A percentile compares a stretch with the other conserved stretches of the same genome.
Conservation (phyloP, 2,329 filamentous ascomycete genomes). For the Neonectria punicea region DNA sequence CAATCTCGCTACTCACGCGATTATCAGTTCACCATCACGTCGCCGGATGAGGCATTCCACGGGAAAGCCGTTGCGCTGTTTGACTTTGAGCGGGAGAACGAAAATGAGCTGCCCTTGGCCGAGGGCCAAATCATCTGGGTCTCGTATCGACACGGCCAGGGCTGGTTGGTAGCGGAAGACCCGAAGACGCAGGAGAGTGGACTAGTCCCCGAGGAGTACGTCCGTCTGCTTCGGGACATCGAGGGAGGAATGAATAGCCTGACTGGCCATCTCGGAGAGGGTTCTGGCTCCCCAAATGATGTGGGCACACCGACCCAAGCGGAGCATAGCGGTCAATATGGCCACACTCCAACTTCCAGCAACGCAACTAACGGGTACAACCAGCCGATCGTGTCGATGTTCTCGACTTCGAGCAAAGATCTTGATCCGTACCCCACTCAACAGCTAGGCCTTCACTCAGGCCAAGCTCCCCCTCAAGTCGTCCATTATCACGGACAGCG, state of each 20-base stretch:
- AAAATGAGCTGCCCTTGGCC: constrained; percentile 91
- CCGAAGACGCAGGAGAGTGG: constrained; percentile 94
- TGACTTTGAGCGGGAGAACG: constrained; percentile 94
- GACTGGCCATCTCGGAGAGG: constrained; percentile 68
- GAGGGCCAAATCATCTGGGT: constrained; percentile 98
- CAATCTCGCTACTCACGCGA: constrained; percentile 87
- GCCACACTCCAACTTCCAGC: constrained; percentile 59
- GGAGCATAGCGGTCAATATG: constrained; percentile 60
- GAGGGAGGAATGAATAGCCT: constrained; percentile 86
- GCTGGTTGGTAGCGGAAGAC: constrained; percentile 97
- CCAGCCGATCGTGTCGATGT: constrained; percentile 74
- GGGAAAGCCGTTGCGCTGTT: constrained; percentile 96
- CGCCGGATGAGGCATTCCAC: constrained; percentile 96
- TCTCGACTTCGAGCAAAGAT: constrained; percentile 77
- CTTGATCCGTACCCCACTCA: constrained; percentile 75
- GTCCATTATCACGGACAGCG: constrained; percentile 75
- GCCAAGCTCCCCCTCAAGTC: constrained; percentile 72
- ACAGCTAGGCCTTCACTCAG: constrained; percentile 69
- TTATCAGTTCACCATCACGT: constrained; percentile 95
- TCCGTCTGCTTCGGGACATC: constrained; percentile 90
- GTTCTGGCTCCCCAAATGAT: constrained; percentile 63
- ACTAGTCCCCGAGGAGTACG: constrained; percentile 95
- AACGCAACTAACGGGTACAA: constrained; percentile 70
- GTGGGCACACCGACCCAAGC: constrained; percentile 70
- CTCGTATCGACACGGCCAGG: constrained; percentile 94